Percentiles rank a stretch among this genome's conserved stretches.
Evolutionary conservation across 129 eudicot species (phyloP).

Genomic region (Cynara cardunculus): DNA sequence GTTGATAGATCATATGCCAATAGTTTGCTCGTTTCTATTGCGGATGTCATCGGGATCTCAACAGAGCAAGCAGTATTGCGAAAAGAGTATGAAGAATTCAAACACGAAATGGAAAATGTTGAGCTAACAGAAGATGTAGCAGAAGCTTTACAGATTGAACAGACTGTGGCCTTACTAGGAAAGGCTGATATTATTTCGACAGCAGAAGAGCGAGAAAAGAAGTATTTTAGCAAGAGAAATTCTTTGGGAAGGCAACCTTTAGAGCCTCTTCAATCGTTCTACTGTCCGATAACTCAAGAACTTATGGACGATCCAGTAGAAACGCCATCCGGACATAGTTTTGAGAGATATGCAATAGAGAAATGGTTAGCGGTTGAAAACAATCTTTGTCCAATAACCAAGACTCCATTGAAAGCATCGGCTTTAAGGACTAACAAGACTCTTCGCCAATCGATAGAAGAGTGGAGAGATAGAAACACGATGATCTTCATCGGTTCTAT

Average conservation of each 20-base stretch:
- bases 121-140: constrained; percentile 18
- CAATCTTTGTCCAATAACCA: constrained; percentile 44
- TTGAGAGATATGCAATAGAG: constrained; percentile 44
- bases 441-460: constrained; percentile 46
- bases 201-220: constrained; percentile 33
- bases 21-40: constrained; percentile 29
- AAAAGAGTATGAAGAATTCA: constrained; percentile 38
- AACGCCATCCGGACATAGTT: constrained; percentile 39
- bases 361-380: constrained; percentile 46
- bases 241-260: constrained; percentile 41
- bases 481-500: constrained; percentile 46
- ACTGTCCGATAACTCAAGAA: constrained; percentile 47
- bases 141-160: constrained; percentile 33
- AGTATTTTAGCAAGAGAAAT: constrained; percentile 43
- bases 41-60: constrained; percentile 34
- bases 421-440: constrained; percentile 41
- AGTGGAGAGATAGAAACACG: constrained; percentile 51
- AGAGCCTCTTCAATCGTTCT: constrained; percentile 50
- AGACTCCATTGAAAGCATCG: constrained; percentile 35
- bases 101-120: constrained; percentile 31
- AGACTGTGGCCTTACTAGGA: constrained; percentile 32
- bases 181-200: constrained; percentile 45
- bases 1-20: constrained; percentile 36
- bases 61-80: constrained; percentile 33
- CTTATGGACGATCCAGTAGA: constrained; percentile 57